These are phyloP conservation scores for Cyclostephanos tholiformis DNA, from an alignment of 108 stramenopile species.

Conservation along the genomic window DNA sequence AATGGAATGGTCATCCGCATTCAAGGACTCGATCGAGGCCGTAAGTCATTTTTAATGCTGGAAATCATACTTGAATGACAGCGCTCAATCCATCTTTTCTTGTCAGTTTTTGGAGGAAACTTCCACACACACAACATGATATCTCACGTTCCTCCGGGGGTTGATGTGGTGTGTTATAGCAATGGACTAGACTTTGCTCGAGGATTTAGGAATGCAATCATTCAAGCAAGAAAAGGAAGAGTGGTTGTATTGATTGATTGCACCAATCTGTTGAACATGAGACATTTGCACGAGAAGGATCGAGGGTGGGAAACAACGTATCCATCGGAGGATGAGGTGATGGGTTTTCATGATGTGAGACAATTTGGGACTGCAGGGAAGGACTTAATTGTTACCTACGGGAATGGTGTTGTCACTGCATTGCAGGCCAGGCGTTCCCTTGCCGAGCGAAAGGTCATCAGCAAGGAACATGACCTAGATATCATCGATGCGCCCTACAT, in stretches of 20 bases:
- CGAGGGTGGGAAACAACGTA: conserved; percentile 69
- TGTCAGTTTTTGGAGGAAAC: conserved; percentile 40
- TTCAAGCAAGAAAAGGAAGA: conserved; percentile 69
- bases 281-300: conserved; percentile 73
- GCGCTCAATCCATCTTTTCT: not conserved
- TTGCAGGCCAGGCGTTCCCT: conserved; percentile 62
- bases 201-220: conserved; percentile 81
- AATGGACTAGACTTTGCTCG: conserved; percentile 82
- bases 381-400: conserved; percentile 75
- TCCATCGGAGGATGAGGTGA: conserved; percentile 50
- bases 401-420: conserved; percentile 84
- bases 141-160: conserved; percentile 77
- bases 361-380: conserved; percentile 49
- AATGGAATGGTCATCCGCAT: conserved; percentile 82
- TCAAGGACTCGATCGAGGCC: conserved; percentile 87
- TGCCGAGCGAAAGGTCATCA: conserved; percentile 33
- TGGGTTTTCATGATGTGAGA: conserved; percentile 68
- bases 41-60: not conserved
- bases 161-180: conserved; percentile 87
- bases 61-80: not conserved
- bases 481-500: conserved; percentile 83
- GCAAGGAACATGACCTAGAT: conserved; percentile 54
- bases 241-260: conserved; percentile 80
- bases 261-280: conserved; percentile 76
- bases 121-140: conserved; percentile 90